Evolutionary conservation across 345 rosid species (phyloP), one percentile per base, ranked within the genome.

Genomic region (Hevea brasiliensis): DNA sequence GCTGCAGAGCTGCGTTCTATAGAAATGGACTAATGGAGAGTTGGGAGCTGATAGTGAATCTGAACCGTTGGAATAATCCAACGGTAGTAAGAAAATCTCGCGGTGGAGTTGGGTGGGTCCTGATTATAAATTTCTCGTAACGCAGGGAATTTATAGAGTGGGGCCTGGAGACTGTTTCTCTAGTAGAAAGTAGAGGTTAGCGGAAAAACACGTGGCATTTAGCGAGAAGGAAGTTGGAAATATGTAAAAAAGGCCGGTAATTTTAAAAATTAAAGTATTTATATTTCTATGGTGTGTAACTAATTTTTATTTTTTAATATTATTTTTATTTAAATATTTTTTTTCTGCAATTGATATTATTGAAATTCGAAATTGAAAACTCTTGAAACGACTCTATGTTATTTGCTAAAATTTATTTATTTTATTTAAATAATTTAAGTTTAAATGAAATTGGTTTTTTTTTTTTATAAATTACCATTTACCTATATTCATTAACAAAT

Each of bases 191-290:
- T 67, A 83, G 89, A 68, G 67, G 84, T 14, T 77, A 79, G 86
- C 8, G 17, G 81, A 63, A 14, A 54, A 81, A 75, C 91, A 85
- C 90, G 86, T 87, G 93, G 84, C 63, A 27, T 18, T 35, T 61
- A n/a, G n/a, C 37, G 37, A 32, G 37, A 32, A 32, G 50, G n/a
- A 7, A 47, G 15, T 47, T 15, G 70, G 67, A 69, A 63, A 45
- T 35, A 60, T 57, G 26, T 11, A 37, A 26, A 67, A 23, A 51
- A 24, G 61, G 32, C 14, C 32, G 56, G 17, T 48, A 18, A 18
- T 14, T 48, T 48, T 48, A 48, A 18, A 12, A 48, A 44, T 44
- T 44, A 8, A 8, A 8, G 13, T 13, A 8, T 12, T 42, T 8
- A 12, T n/a, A n/a, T n/a, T 12, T 42, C 45, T n/a, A n/a, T n/a